phyloP scores from a whole-genome alignment of 1,284 basidiomycete genomes.

The Athelia sp. region DNA sequence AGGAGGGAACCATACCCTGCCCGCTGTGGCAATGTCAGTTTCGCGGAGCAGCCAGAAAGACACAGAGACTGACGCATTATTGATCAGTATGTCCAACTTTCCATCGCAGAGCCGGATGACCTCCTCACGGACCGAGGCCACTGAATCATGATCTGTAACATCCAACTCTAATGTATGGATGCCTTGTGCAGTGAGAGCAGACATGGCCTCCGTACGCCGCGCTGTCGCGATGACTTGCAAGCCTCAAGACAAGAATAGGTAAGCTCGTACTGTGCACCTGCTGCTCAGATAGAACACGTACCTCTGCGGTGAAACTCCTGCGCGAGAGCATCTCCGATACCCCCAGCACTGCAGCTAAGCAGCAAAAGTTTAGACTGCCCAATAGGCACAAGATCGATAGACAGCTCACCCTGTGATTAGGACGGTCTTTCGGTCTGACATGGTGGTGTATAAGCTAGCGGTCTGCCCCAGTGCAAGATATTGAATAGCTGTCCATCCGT shows the following conservation, averaged over 20 bases:
- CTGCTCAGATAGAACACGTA: slow-evolving; percentile 1
- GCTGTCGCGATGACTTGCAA: slow-evolving; percentile 26
- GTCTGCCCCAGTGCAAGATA: no score
- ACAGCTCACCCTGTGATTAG: slow-evolving; percentile 13
- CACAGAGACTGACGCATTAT: slow-evolving; percentile 23
- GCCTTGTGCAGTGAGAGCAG: slow-evolving; percentile 14
- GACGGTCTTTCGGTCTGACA: slow-evolving; percentile 6
- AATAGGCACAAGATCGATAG: neutral
- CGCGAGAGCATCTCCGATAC: slow-evolving; percentile 20
- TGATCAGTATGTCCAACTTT: slow-evolving; percentile 25
- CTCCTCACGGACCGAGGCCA: slow-evolving; percentile 12
- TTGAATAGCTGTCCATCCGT: no score
- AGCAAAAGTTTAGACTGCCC: neutral
- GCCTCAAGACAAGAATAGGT: slow-evolving; percentile 12
- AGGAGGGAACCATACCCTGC: slow-evolving; percentile 5
- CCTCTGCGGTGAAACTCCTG: slow-evolving; percentile 17
- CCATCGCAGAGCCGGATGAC: slow-evolving; percentile 20
- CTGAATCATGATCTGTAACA: slow-evolving; percentile 19
- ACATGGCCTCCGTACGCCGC: slow-evolving; percentile 19
- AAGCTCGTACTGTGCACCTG: neutral
- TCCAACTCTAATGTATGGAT: slow-evolving; percentile 24
- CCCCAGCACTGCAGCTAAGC: slow-evolving; percentile 15
- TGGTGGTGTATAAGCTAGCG: neutral
- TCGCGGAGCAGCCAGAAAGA: neutral
- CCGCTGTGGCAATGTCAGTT: neutral